These are phyloP conservation scores for Zopfochytrium polystomum DNA, from an alignment of 371 early-diverging fungal genomes.

Conservation along the genomic window DNA sequence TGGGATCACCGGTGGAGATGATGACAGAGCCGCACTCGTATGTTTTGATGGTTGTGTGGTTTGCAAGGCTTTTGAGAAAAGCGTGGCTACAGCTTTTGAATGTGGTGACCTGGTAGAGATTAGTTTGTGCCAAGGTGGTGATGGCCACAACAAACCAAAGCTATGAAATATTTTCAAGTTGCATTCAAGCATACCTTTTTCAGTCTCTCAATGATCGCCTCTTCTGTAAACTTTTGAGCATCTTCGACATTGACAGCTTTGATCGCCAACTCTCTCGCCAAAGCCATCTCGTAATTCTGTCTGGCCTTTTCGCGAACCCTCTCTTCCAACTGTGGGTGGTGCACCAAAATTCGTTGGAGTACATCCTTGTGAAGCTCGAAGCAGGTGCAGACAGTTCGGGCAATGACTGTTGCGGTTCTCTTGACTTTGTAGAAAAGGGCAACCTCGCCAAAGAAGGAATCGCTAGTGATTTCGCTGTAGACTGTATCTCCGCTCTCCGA, in stretches of 20 bases:
- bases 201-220: slow-evolving; percentile 37
- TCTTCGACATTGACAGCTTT: slow-evolving; percentile 7
- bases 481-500: slow-evolving; percentile 34
- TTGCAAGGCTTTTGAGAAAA: slow-evolving; percentile 39
- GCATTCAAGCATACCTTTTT: slow-evolving; percentile 24
- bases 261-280: slow-evolving; percentile 30
- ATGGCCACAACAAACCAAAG: too few relatives aligned
- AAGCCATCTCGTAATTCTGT: slow-evolving; percentile 41
- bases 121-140: too few relatives aligned
- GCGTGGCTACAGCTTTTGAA: slow-evolving; percentile 35
- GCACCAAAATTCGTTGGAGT: slow-evolving; percentile 27
- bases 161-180: neutral
- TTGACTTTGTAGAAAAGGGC: slow-evolving; percentile 57
- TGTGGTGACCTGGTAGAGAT: slow-evolving; percentile 32
- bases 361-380: slow-evolving; percentile 46
- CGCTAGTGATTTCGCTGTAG: slow-evolving; percentile 34
- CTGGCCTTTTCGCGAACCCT: slow-evolving; percentile 36
- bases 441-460: slow-evolving; percentile 60
- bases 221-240: slow-evolving; percentile 31
- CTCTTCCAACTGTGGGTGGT: slow-evolving; percentile 26
- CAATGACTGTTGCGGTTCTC: slow-evolving; percentile 59
- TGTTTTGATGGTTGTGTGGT: slow-evolving; percentile 29
- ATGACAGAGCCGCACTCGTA: slow-evolving; percentile 27
- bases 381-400: slow-evolving; percentile 36
- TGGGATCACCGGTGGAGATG: slow-evolving; percentile 32